Base-by-base conservation (phyloP, 345 rosid species). In the Durio zibethinus region DNA sequence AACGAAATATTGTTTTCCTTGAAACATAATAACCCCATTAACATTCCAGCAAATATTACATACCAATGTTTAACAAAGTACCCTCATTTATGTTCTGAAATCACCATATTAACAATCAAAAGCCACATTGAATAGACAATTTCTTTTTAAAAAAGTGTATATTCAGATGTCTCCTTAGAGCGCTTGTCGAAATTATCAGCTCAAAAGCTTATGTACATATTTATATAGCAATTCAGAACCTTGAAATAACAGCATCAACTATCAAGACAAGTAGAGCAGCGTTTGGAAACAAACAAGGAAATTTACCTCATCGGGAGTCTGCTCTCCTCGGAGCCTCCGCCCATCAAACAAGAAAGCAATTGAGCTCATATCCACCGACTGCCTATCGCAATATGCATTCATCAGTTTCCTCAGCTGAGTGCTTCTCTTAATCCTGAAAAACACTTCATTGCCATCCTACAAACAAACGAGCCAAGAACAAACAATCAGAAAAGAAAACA, bases 261-360 rank as follows among this genome's bases (percentile, higher is more conserved):
- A 42, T 38, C 36, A 29, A 7, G 36, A 48, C 40, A 27, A 48
- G 7, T 20, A 27, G 0, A 43, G 20, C 56, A 48, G 36, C 21
- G 18, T 20, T 23, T 0, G 35, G 18, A 53, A 23, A 50, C 21
- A 15, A 16, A 27, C 4, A 29, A 21, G 0, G 16, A 15, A 18
- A 8, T 9, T 67, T 33, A 94, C 98, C 95, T 94, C 95, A 68
- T 94, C 94, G 14, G 98, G 98, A 25, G 97, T 94, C 85, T 94
- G 97, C 80, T 94, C 95, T 1, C 77, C 89, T 1, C 95, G 90
- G 57, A 93, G 93, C 68, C 97, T 83, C 67, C 94, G 95, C 1
- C 98, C 98, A 84, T 93, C 97, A 66, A 89, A 92, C 78, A 94
- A 80, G 89, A 94, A 92, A n/a, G 95, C 97, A 53, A 92, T 90